Base-by-base conservation (phyloP, 129 eudicot species). In the Artemisia argyi region DNA sequence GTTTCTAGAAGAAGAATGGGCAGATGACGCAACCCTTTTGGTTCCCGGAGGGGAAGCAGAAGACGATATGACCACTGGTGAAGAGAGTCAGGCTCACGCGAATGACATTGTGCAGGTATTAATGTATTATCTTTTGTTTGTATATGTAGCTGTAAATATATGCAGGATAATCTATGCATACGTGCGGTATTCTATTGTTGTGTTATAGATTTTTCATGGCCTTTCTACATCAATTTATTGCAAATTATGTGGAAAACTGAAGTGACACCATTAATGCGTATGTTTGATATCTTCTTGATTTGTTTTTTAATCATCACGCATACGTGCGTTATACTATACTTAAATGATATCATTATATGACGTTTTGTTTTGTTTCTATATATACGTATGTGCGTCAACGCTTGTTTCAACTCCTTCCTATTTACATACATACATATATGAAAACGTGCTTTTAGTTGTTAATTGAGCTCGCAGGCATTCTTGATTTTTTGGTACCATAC, bases 1-100 rank as follows among this genome's bases (percentile, higher is more conserved):
- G 16, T 92, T 92, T 82, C 69, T 92, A 28, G 98, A 89, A 68
- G 98, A 92, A 79, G 98, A 92, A 71, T 92, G 98, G 98, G 96
- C 85, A 26, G 91, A 87, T 12, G 96, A 87, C 67, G 58, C 81
- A 48, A 68, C 84, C 24, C 83, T 87, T 7, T 22, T 86, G 52
- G 83, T 89, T 65, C 95, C 96, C 19, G 91, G 98, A 49, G 92
- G 62, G 73, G 98, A 88, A 71, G 64, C 82, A 1, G 97, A 88
- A 66, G 96, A 92, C 61, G 96, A 92, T 49, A 66, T 56, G 66
- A 81, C 80, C 24, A 76, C 63, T 80, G 92, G 78, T 65, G 91
- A 87, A 83, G 96, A 88, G 49, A 76, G 79, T 49, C 79, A 72
- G 42, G 76, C 80, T 61, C 86, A 74, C 56, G 78, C 74, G 71